These are phyloP conservation scores for Carex pumila DNA, from an alignment of 176 grass and related monocot genomes.

Conservation along the genomic window DNA sequence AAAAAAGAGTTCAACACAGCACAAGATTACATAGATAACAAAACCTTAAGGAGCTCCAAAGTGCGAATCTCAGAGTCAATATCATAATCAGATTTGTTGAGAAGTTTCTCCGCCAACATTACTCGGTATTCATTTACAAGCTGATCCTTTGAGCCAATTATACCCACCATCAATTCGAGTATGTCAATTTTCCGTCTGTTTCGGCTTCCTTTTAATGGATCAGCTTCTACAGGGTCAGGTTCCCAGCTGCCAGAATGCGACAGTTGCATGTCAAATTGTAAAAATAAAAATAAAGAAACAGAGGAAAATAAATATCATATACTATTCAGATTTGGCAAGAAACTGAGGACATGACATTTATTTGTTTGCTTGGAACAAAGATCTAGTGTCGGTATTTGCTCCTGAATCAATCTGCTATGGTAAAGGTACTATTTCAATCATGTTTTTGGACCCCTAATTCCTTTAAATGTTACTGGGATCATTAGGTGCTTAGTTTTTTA, in stretches of 20 bases:
- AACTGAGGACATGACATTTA: neutral
- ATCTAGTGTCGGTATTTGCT: neutral
- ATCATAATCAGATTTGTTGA: conserved; percentile 94
- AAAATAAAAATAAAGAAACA: conserved; percentile 17
- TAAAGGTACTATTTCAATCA: neutral
- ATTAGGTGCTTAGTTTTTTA: neutral
- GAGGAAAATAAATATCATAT: neutral
- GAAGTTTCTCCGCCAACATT: conserved; percentile 93
- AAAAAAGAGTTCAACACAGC: neutral
- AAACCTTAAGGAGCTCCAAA: conserved; percentile 94
- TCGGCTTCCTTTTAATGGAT: conserved; percentile 81
- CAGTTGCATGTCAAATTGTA: conserved; percentile 21
- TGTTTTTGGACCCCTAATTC: neutral
- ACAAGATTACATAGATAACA: conserved; percentile 13
- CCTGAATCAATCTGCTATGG: neutral
- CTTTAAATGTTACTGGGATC: neutral
- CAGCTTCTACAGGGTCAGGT: conserved; percentile 87
- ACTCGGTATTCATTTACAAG: conserved; percentile 93
- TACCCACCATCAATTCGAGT: conserved; percentile 91
- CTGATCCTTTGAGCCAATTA: conserved; percentile 98
- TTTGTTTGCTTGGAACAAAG: neutral
- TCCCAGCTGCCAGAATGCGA: conserved; percentile 62
- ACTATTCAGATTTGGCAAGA: neutral
- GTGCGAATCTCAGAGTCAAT: conserved; percentile 99
- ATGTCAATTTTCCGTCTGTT: conserved; percentile 93